Percentiles rank a stretch among this genome's conserved stretches.
Conservation (phyloP, 495 filamentous ascomycete genomes). For the Pseudevernia furfuracea region DNA sequence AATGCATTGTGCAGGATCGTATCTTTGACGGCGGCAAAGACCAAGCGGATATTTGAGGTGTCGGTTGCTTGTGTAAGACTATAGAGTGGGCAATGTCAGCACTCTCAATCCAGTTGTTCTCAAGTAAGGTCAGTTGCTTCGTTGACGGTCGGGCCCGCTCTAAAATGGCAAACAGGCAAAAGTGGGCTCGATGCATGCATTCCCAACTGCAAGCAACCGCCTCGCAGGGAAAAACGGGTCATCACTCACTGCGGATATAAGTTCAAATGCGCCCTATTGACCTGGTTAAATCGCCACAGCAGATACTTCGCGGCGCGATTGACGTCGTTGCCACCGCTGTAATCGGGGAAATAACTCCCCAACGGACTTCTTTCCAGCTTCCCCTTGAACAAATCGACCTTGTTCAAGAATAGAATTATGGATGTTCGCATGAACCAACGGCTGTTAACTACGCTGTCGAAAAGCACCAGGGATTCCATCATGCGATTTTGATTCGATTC, state of each 20-base stretch:
- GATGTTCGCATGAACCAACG: conserved; percentile 98
- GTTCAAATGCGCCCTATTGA: conserved; percentile 92
- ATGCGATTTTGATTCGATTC: conserved; percentile 99
- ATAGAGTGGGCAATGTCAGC: conserved; percentile 9
- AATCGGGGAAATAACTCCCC: conserved; percentile 93
- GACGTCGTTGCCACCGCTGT: conserved; percentile 93
- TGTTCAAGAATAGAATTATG: conserved; percentile 97
- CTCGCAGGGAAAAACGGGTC: conserved; percentile 29
- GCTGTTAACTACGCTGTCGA: conserved; percentile 98
- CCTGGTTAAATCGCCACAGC: conserved; percentile 96
- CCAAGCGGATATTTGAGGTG: conserved; percentile 93
- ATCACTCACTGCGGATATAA: conserved; percentile 88
- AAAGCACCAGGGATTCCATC: conserved; percentile 97
- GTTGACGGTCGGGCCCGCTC: neutral
- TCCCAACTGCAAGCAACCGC: conserved; percentile 5
- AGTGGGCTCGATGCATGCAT: conserved; percentile 1
- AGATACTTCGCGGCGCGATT: conserved; percentile 97
- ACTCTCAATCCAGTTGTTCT: neutral
- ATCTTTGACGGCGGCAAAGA: conserved; percentile 97
- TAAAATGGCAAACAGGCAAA: neutral
- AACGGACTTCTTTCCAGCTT: conserved; percentile 86
- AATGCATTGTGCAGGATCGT: conserved; percentile 97
- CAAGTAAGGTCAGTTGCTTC: neutral
- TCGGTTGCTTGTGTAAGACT: conserved; percentile 98
- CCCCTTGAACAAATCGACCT: conserved; percentile 94